Percentiles rank a stretch among this genome's conserved stretches.
Conservation (phyloP, 805 yeast species). For the Candida ortonii region DNA sequence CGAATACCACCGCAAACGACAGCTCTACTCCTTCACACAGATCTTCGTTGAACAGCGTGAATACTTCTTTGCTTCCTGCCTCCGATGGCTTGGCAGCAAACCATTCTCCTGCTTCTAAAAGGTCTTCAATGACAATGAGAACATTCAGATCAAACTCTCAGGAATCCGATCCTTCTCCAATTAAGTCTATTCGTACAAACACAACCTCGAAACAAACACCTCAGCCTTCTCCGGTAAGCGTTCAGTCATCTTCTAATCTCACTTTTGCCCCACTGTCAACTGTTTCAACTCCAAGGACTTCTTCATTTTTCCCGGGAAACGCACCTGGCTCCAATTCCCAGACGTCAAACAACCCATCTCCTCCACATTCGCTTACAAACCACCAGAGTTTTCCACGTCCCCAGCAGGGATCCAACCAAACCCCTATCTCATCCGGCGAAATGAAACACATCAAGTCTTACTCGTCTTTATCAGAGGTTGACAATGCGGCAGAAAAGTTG, state of each 20-base stretch:
- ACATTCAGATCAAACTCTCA: slow-evolving; percentile 33
- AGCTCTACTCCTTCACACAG: no score
- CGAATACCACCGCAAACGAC: no score
- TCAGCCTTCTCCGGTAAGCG: slow-evolving; percentile 11
- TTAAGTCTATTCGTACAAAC: slow-evolving; percentile 12
- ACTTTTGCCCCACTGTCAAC: slow-evolving; percentile 6
- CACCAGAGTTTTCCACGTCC: slow-evolving; percentile 1
- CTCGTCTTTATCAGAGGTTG: slow-evolving; percentile 20
- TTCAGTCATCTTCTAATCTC: slow-evolving; percentile 1
- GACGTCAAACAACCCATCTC: no score
- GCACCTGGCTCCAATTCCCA: no score
- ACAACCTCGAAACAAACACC: slow-evolving; percentile 9
- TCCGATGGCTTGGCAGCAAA: slow-evolving; percentile 8
- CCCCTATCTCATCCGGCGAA: slow-evolving; percentile 2
- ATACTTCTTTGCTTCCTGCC: slow-evolving; percentile 4
- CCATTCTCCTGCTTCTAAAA: slow-evolving; percentile 29
- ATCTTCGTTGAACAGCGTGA: slow-evolving; percentile 1
- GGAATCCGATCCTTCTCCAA: slow-evolving; percentile 26
- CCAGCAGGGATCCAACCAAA: slow-evolving; percentile 1
- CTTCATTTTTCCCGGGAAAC: slow-evolving; percentile 1
- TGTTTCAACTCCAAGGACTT: slow-evolving; percentile 4
- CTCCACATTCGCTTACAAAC: slow-evolving; percentile 1
- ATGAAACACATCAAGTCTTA: slow-evolving; percentile 7
- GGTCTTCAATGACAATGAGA: slow-evolving; percentile 33
- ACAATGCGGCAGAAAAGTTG: slow-evolving; percentile 29